Base-by-base conservation (phyloP, 2,329 filamentous ascomycete species). In the Pseudogymnoascus sp. region DNA sequence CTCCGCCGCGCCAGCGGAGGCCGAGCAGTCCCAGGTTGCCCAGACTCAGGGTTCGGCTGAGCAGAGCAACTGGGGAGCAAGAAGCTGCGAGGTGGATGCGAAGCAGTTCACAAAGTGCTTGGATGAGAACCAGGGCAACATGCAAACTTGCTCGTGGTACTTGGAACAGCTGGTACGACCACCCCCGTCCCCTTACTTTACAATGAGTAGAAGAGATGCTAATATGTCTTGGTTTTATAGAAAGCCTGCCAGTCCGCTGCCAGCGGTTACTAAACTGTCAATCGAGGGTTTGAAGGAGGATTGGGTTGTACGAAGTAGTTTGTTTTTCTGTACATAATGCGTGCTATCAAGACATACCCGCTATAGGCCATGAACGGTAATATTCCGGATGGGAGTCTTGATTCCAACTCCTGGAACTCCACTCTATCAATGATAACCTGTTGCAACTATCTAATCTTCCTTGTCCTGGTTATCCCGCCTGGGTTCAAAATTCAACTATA, bases 71-170 rank as follows among this genome's bases (percentile, higher is more conserved):
- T 80, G 81, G 76, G 81, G 78, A 73, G 76, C 78, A 73, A 82
- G 78, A 77, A 89, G 89, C 76, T 99, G 95, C 80, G 86, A 86
- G 67, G 85, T 82, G 62, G 91, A 95, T 70, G 87, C 92, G 62
- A 86, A 87, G 78, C 86, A 84, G 78, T 98, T 99, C 83, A 93
- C 91, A 72, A 89, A 88, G 81, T 99, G 95, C 84, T 89, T 99
- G 88, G 93, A 98, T 77, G 90, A 98, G 74, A 89, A 99, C 78
- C 81, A 87, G 75, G 95, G 95, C 70, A 92, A 95, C 79, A 87
- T 99, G 89, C 88, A 89, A 75, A 96, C 97, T 75, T 99, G 95
- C 81, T 89, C 90, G 70, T 99, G 93, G 93, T 99, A 99, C 78
- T 81, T 99, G 72, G 95, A 99, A 77, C 93, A 99, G 84, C 83